Evolutionary conservation across 1,284 basidiomycete genomes (phyloP).

Genomic region (Porogramme epimiltina): DNA sequence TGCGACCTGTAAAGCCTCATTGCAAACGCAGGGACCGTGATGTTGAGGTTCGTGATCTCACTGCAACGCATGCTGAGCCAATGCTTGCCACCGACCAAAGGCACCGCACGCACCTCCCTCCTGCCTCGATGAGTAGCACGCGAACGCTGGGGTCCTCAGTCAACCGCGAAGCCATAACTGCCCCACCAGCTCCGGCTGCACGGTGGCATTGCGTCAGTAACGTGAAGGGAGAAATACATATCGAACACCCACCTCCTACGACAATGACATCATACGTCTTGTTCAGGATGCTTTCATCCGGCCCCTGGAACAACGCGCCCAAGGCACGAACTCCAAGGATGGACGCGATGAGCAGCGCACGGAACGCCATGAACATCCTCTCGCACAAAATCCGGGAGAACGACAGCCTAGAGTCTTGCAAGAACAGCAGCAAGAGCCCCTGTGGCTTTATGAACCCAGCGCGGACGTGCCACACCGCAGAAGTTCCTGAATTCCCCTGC

Average conservation of each 20-base stretch:
- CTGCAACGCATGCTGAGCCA: background rate
- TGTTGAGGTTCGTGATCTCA: slow-evolving; percentile 1
- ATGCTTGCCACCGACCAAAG: background rate
- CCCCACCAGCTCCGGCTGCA: slow-evolving; percentile 32
- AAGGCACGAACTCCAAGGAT: background rate
- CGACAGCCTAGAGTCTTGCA: too few relatives aligned
- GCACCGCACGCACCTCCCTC: background rate
- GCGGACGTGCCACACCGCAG: too few relatives aligned
- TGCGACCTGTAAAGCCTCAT: background rate
- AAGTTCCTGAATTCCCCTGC: too few relatives aligned
- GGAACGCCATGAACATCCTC: too few relatives aligned
- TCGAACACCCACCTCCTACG: background rate
- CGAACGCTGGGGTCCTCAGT: slow-evolving; percentile 14
- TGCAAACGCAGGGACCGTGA: background rate
- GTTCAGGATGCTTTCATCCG: background rate
- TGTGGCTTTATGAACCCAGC: too few relatives aligned
- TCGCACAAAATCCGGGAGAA: too few relatives aligned
- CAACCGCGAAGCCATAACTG: slow-evolving; percentile 18
- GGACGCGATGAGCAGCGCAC: background rate
- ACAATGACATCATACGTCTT: background rate
- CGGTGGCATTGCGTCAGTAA: background rate
- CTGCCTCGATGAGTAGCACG: slow-evolving; percentile 26
- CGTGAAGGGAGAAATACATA: background rate
- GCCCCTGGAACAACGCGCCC: background rate
- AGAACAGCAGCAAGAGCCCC: too few relatives aligned